A percentile compares a stretch with the other conserved stretches of the same genome.
phyloP scores from a whole-genome alignment of 2,329 filamentous ascomycete genomes.

The Graphiopsis chlorocephala region DNA sequence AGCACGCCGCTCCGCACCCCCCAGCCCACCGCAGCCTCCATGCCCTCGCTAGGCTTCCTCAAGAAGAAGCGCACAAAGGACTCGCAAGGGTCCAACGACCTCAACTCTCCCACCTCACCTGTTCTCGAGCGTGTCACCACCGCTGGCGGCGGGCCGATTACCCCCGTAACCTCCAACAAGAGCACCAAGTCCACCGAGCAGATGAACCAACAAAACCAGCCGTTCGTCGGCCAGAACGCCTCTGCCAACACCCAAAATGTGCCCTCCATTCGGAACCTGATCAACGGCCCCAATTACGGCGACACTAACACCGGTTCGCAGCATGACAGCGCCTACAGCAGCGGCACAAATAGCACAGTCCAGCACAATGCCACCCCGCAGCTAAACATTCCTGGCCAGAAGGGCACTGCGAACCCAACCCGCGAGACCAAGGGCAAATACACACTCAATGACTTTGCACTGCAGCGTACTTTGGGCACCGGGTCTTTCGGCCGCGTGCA shows the following conservation, averaged over 20 bases:
- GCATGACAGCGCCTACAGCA: constrained; percentile 36
- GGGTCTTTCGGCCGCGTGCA: constrained; percentile 97
- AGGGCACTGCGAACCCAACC: constrained; percentile 34
- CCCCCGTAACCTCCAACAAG: constrained; percentile 49
- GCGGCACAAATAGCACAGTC: constrained; percentile 34
- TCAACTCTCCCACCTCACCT: constrained; percentile 65
- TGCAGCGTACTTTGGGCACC: constrained; percentile 88
- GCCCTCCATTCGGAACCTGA: constrained; percentile 79
- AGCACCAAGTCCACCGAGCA: constrained; percentile 23
- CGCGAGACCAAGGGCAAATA: constrained; percentile 96
- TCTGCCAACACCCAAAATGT: constrained; percentile 57
- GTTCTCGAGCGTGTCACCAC: constrained; percentile 52
- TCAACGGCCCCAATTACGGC: constrained; percentile 60
- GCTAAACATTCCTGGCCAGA: constrained; percentile 34
- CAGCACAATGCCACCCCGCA: constrained; percentile 38
- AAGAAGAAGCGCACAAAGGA: constrained; percentile 99
- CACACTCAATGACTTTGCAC: constrained; percentile 82
- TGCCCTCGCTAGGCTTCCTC: constrained; percentile 94
- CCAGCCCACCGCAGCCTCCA: constrained; percentile 41
- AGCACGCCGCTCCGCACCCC: constrained; percentile 18
- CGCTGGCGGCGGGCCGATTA: constrained; percentile 34
- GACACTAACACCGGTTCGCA: constrained; percentile 25
- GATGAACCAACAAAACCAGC: constrained; percentile 27
- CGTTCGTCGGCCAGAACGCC: constrained; percentile 37
- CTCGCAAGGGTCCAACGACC: constrained; percentile 57